A percentile compares a stretch with the other conserved stretches of the same genome.
These are phyloP conservation scores for Saccharomycopsis hybrid DNA, from an alignment of 1,139 yeast species.

Conservation along the genomic window DNA sequence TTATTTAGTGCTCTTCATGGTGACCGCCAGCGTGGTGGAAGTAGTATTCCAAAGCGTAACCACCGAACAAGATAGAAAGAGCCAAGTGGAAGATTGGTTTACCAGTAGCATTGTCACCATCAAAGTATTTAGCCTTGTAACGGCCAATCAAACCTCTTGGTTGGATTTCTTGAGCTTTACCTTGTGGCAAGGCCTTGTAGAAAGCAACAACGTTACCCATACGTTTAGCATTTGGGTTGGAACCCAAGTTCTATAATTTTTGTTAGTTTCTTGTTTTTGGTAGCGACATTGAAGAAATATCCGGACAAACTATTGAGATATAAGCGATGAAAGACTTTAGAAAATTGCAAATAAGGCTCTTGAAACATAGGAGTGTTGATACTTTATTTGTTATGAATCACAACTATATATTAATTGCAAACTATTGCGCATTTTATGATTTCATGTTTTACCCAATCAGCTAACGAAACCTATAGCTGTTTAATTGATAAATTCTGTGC, in stretches of 20 bases:
- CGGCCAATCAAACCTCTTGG: slow-evolving; percentile 67
- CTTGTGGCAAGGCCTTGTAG: slow-evolving; percentile 95
- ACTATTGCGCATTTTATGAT: too few relatives aligned
- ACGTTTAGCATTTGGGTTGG: slow-evolving; percentile 95
- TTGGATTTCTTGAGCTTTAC: slow-evolving; percentile 70
- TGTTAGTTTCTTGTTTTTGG: slow-evolving; percentile 33
- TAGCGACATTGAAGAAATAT: background rate
- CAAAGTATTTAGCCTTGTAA: slow-evolving; percentile 75
- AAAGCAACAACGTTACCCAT: slow-evolving; percentile 92
- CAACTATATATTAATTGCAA: too few relatives aligned
- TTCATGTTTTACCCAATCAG: too few relatives aligned
- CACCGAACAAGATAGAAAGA: slow-evolving; percentile 60
- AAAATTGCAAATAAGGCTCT: too few relatives aligned
- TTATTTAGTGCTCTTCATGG: slow-evolving; percentile 6
- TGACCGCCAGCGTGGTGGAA: slow-evolving; percentile 42
- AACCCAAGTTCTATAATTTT: slow-evolving; percentile 65
- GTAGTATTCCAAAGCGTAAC: slow-evolving; percentile 92
- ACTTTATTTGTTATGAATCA: too few relatives aligned
- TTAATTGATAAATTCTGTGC: too few relatives aligned
- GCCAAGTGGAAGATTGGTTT: slow-evolving; percentile 79
- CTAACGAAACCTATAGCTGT: too few relatives aligned
- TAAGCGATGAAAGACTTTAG: background rate
- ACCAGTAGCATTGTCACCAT: slow-evolving; percentile 74
- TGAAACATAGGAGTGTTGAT: too few relatives aligned
- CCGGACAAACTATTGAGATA: background rate